Base-by-base conservation (phyloP, 352 stramenopile species). In the Thalassiosira sp. region DNA sequence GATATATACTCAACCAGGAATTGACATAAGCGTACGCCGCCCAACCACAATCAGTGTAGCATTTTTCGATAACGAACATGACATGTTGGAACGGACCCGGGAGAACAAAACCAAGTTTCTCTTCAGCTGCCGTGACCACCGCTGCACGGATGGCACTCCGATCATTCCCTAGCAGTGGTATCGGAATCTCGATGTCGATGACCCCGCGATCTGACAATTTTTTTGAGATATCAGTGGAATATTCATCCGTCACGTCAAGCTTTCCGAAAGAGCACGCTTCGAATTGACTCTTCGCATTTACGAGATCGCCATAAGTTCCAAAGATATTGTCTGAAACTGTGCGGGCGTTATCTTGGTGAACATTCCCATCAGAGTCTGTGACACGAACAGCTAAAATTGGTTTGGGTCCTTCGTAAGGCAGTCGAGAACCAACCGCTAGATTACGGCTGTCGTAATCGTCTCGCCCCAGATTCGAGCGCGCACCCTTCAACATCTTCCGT, bases 291-390 rank as follows among this genome's bases (percentile, higher is more conserved):
- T 70, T 78, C 1, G 85, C 11, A 31, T 69, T 86, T 3, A 46
- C 3, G 0, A 16, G 13, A 63, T 87, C 67, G 1, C 67, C 74
- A 28, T 54, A 42, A 1, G 78, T 81, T 13, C 77, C 82, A 76
- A 86, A 84, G 16, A 86, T 61, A 22, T 81, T 69, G 53, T 87
- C 67, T 10, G 35, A 67, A 22, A 86, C 63, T 3, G 25, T 42
- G 6, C 37, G 15, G 10, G 59, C 24, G 40, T 27, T 68, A 13
- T 72, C 57, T 6, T 28, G 15, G 27, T 56, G 35, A 18, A n/a
- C 33, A 49, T 43, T 31, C 35, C 73, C 65, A n/a, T 62, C 60
- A 10, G 37, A 22, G 40, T 81, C 73, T n/a, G 37, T 70, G 13
- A 81, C 73, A 3, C 59, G 62, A 16, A 81, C 72, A 31, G 62